Conservation (phyloP, 2,329 filamentous ascomycete species). For the Stagonosporopsis rhizophila region DNA sequence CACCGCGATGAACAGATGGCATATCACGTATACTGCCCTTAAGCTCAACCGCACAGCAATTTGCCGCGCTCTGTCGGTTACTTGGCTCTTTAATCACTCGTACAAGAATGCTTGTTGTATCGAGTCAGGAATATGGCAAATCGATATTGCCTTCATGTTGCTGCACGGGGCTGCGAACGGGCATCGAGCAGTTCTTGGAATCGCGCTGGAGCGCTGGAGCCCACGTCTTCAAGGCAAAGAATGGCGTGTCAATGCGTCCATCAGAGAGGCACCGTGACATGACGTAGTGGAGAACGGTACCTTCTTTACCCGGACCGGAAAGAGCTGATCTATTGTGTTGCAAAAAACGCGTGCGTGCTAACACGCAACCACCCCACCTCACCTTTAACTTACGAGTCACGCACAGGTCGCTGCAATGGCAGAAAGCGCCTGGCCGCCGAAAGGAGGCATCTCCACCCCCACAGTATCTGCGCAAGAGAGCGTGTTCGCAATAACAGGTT, state of each 20-base stretch:
- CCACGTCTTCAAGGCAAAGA: not conserved
- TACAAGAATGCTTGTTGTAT: not conserved
- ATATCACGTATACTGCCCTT: not conserved
- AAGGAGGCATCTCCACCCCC: slow-evolving; percentile 11
- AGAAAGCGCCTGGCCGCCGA: slow-evolving; percentile 13
- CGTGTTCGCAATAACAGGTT: slow-evolving; percentile 9
- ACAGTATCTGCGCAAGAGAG: slow-evolving; percentile 6
- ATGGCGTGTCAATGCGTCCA: not conserved
- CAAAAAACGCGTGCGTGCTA: not conserved
- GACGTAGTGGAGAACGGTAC: not conserved
- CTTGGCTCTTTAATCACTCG: not conserved
- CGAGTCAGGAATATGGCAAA: not conserved
- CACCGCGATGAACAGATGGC: not conserved
- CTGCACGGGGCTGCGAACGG: not conserved
- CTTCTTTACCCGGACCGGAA: not conserved
- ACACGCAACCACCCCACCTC: not conserved
- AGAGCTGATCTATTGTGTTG: not conserved
- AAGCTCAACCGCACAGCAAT: not conserved
- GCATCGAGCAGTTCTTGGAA: not conserved
- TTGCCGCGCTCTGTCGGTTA: not conserved
- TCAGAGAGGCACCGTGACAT: not conserved
- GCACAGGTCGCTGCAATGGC: not conserved
- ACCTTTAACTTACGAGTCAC: not conserved
- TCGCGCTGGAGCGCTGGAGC: not conserved
- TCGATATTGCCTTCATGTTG: not conserved